A percentile compares a stretch with the other conserved stretches of the same genome.
Evolutionary conservation across 2,329 filamentous ascomycete species (phyloP).

Genomic region (Trichoderma polysporum): DNA sequence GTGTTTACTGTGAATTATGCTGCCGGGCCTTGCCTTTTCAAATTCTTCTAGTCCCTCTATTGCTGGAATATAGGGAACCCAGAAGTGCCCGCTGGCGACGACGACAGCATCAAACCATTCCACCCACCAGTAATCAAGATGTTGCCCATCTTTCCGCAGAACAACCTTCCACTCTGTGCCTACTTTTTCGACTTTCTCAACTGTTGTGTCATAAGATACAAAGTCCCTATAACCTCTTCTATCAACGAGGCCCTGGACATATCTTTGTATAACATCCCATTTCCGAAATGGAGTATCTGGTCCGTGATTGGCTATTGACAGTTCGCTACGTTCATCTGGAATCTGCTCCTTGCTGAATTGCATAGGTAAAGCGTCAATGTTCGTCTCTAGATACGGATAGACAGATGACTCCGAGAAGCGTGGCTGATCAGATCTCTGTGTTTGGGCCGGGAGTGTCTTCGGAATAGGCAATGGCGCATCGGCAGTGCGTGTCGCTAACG

Average conservation of each 20-base stretch:
- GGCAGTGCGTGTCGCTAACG: constrained; percentile 49
- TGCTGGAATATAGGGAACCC: constrained; percentile 55
- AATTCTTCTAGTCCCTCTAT: constrained; percentile 51
- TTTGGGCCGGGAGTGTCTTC: constrained; percentile 45
- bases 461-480: constrained; percentile 51
- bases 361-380: constrained; percentile 61
- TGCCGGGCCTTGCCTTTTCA: constrained; percentile 46
- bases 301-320: constrained; percentile 46
- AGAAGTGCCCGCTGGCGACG: constrained; percentile 61
- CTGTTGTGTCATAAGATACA: constrained; percentile 58
- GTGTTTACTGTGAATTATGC: constrained; percentile 56
- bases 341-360: constrained; percentile 58
- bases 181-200: constrained; percentile 56
- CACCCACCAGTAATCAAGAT: constrained; percentile 59
- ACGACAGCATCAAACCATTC: constrained; percentile 63
- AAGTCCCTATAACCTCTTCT: constrained; percentile 54
- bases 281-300: constrained; percentile 60
- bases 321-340: constrained; percentile 36
- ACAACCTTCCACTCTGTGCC: constrained; percentile 53
- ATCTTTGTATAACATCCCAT: constrained; percentile 56
- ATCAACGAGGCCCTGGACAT: constrained; percentile 52
- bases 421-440: constrained; percentile 42
- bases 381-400: constrained; percentile 65
- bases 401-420: constrained; percentile 59
- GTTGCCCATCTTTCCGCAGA: constrained; percentile 39